Percentiles rank a stretch among this genome's conserved stretches.
phyloP scores from a whole-genome alignment of 192 early-diverging fungal genomes.

The Podila clonocystis region DNA sequence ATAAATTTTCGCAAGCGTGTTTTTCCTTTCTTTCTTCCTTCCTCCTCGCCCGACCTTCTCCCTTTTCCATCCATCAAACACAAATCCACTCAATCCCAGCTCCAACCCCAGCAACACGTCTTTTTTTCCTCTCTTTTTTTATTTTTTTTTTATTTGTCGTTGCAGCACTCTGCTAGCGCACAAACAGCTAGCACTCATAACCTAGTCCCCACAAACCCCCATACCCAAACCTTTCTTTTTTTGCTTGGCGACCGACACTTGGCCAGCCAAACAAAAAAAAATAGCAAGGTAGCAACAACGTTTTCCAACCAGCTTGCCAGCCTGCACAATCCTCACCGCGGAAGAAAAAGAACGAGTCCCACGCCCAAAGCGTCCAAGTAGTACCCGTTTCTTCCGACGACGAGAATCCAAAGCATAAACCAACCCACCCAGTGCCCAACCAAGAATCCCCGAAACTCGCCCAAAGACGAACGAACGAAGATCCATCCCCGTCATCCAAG shows the following conservation, averaged over 20 bases:
- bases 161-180: not conserved
- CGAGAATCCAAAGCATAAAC: conserved; percentile 12
- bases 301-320: conserved; percentile 84
- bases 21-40: conserved; percentile 11
- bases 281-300: conserved; percentile 54
- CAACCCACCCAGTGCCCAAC: not conserved
- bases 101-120: too few species aligned
- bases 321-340: conserved; percentile 85
- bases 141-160: too few species aligned
- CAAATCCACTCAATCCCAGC: too few species aligned
- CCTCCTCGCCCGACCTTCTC: conserved; percentile 14
- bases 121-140: too few species aligned
- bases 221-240: conserved; percentile 7
- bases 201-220: not conserved
- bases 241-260: conserved; percentile 44
- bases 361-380: conserved; percentile 70
- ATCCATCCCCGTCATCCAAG: too few species aligned
- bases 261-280: conserved; percentile 48
- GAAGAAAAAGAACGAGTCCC: conserved; percentile 73
- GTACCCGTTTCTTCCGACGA: conserved; percentile 46
- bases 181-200: conserved; percentile 4
- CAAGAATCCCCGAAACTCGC: too few species aligned
- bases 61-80: too few species aligned
- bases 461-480: too few species aligned
- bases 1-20: too few species aligned